Percentiles rank a stretch among this genome's conserved stretches.
These are phyloP conservation scores for Agrocybe chaxingu DNA, from an alignment of 768 basidiomycete species.

Conservation along the genomic window DNA sequence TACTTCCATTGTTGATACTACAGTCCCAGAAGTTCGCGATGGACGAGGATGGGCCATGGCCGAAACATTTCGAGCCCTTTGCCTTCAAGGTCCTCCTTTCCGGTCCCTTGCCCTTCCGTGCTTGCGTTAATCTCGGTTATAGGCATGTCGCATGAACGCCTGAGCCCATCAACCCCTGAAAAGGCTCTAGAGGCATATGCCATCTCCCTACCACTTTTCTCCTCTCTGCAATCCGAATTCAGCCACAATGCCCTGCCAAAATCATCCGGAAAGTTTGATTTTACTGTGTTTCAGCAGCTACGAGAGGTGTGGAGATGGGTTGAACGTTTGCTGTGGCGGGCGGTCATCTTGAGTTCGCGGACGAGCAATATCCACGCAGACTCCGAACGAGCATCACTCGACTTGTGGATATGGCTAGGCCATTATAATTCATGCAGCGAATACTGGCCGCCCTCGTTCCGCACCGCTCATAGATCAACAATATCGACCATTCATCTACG, in stretches of 20 bases:
- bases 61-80: conserved; percentile 73
- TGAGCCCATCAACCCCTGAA: conserved; percentile 43
- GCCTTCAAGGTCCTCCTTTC: conserved; percentile 63
- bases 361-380: conserved; percentile 32
- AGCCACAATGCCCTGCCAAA: conserved; percentile 17
- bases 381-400: conserved; percentile 19
- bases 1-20: conserved; percentile 35
- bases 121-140: conserved; percentile 3
- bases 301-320: conserved; percentile 88
- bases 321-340: conserved; percentile 81
- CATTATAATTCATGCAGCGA: conserved; percentile 59
- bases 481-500: conserved; percentile 71
- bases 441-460: conserved; percentile 79
- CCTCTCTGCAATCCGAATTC: conserved; percentile 44
- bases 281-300: conserved; percentile 58
- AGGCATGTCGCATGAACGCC: conserved; percentile 78
- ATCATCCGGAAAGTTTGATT: conserved; percentile 33
- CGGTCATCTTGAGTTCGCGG: conserved; percentile 60
- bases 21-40: conserved; percentile 56
- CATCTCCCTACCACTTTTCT: conserved; percentile 52
- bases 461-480: conserved; percentile 70
- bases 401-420: conserved; percentile 59
- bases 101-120: not conserved
- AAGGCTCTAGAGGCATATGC: conserved; percentile 59
- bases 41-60: conserved; percentile 70